These are phyloP conservation scores for Geosiphon pyriformis DNA, from an alignment of 192 early-diverging fungal genomes.

Conservation along the genomic window DNA sequence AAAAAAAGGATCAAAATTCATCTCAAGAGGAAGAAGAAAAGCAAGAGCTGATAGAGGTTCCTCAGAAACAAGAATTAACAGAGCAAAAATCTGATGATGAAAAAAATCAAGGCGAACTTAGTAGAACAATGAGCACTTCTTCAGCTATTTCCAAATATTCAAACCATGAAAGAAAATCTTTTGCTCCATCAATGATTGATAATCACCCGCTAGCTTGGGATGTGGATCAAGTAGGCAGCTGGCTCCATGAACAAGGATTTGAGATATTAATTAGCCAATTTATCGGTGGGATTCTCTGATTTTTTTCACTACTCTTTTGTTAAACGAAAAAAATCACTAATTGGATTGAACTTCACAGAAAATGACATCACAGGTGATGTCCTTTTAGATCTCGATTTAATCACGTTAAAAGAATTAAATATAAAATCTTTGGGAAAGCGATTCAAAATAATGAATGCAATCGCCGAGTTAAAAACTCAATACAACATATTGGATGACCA, in stretches of 20 bases:
- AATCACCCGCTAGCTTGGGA: conserved; percentile 47
- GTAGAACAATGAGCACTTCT: neutral
- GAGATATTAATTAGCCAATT: conserved; percentile 41
- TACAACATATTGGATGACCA: neutral
- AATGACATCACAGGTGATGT: conserved; percentile 63
- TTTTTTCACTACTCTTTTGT: too few species aligned
- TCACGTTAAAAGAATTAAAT: conserved; percentile 61
- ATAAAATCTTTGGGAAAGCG: conserved; percentile 60
- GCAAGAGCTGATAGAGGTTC: neutral
- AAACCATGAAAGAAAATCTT: neutral
- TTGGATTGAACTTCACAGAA: conserved; percentile 36
- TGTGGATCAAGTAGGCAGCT: conserved; percentile 51
- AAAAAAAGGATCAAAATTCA: neutral
- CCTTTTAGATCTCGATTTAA: conserved; percentile 56
- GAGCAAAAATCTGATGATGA: neutral
- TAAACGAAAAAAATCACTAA: neutral
- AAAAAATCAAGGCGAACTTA: neutral
- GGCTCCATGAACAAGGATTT: conserved; percentile 52
- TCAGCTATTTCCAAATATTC: neutral
- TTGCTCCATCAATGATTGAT: conserved; percentile 6
- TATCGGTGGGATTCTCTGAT: conserved; percentile 43
- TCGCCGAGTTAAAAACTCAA: conserved; percentile 41
- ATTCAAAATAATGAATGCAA: conserved; percentile 61
- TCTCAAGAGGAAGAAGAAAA: neutral
- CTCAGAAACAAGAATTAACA: neutral